A percentile compares a stretch with the other conserved stretches of the same genome.
phyloP scores from a whole-genome alignment of 2,329 filamentous ascomycete genomes.

The Byssoonygena ceratinophila region DNA sequence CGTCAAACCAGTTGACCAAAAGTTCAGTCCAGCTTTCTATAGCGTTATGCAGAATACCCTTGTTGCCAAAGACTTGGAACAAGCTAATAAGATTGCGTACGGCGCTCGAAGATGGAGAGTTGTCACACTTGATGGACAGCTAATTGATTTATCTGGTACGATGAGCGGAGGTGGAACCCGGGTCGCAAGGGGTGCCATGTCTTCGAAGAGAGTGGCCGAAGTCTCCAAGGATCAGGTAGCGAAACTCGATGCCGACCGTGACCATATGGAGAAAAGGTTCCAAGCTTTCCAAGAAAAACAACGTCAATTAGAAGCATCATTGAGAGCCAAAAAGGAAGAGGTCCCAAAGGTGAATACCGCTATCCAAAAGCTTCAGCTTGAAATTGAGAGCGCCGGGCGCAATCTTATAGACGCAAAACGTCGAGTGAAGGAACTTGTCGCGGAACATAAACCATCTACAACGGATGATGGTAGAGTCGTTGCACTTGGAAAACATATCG shows the following conservation, averaged over 20 bases:
- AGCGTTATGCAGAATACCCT: slow-evolving; percentile 91
- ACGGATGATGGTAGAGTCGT: slow-evolving; percentile 65
- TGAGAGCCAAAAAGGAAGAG: slow-evolving; percentile 62
- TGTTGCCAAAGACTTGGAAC: slow-evolving; percentile 83
- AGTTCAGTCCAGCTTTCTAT: slow-evolving; percentile 83
- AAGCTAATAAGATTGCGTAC: slow-evolving; percentile 94
- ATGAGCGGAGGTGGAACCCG: slow-evolving; percentile 95
- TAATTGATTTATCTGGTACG: slow-evolving; percentile 96
- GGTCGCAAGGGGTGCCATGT: slow-evolving; percentile 89
- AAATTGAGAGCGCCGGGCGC: slow-evolving; percentile 73
- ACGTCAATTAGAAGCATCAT: slow-evolving; percentile 61
- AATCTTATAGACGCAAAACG: slow-evolving; percentile 77
- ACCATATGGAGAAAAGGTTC: slow-evolving; percentile 72
- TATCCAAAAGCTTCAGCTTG: slow-evolving; percentile 81
- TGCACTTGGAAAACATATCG: slow-evolving; percentile 66
- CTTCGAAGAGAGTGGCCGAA: slow-evolving; percentile 81
- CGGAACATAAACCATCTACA: slow-evolving; percentile 70
- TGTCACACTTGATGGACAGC: slow-evolving; percentile 84
- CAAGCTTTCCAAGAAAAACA: slow-evolving; percentile 76
- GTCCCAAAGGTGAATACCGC: slow-evolving; percentile 79
- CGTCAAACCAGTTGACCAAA: slow-evolving; percentile 76
- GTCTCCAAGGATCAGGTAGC: slow-evolving; percentile 77
- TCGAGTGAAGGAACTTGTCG: slow-evolving; percentile 71
- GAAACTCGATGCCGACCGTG: slow-evolving; percentile 78
- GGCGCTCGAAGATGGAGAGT: slow-evolving; percentile 90